Evolutionary conservation across 106 monocot species (phyloP), one percentile per base, ranked within the genome.

Genomic region (Xerophyta viscosa): DNA sequence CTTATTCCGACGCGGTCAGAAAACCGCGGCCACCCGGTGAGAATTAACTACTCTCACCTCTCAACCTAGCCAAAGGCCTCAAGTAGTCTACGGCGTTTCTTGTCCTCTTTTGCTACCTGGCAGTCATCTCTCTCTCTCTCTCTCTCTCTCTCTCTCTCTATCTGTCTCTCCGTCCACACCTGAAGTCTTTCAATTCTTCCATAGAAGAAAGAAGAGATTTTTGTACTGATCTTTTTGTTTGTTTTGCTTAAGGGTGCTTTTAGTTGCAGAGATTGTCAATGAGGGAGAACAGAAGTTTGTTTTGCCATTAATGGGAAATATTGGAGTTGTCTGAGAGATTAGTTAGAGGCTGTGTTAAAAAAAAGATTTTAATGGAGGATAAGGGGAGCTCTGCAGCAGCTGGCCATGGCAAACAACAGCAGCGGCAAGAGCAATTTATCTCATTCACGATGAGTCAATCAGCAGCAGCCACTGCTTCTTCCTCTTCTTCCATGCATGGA

Each of bases 381-480:
- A 55, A 54, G 8, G 46, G 18, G 46, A 30, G 9, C 37, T 18
- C 17, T 20, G 20, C 23, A 10, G 10, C 39, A 3, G 29, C 15
- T 5, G 14, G 19, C 19, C 9, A 13, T 2, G 20, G 46, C 9
- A 20, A 37, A 3, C 56, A 56, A 10, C 29, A 37, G 42, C 55
- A 61, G 20, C 66, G 36, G 24, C 58, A 58, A 18, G 23, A 63
- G 63, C 68, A 69, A 20, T 39, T 63, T 17, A 69, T 75, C n/a
- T 69, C 69, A 27, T 75, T 69, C 33, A 63, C 57, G 50, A 64
- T 69, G 62, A 62, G 50, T 36, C 46, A 63, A 20, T 37, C 69
- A 39, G 6, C 39, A 1, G 3, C 39, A 39, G 39, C 39, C 6
- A 39, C 39, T 28, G 57, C 69, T 24, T 56, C 69, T 18, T 61